Conservation (phyloP, 2,329 filamentous ascomycete species). For the Pyricularia sp. region DNA sequence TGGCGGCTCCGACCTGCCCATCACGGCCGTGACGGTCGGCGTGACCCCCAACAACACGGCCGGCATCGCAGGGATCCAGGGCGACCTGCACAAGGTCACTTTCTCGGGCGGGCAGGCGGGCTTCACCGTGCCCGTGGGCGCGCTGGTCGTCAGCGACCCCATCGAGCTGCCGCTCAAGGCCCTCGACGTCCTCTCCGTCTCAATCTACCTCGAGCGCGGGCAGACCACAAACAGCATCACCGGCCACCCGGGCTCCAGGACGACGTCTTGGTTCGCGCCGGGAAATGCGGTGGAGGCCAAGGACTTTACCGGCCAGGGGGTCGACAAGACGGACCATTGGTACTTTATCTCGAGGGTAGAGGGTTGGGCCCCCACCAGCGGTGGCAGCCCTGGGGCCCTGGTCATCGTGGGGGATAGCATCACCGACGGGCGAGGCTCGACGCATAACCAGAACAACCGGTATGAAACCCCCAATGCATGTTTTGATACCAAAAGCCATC, state of each 20-base stretch:
- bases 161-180: constrained; percentile 39
- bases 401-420: constrained; percentile 57
- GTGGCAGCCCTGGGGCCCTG: constrained; percentile 28
- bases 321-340: constrained; percentile 5
- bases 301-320: constrained; percentile 10
- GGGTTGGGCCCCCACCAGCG: constrained; percentile 12
- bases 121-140: constrained; percentile 42
- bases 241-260: constrained; percentile 51
- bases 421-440: constrained; percentile 53
- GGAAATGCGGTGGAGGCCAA: neutral
- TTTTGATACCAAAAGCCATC: constrained; percentile 8
- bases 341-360: constrained; percentile 5
- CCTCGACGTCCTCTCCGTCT: constrained; percentile 41
- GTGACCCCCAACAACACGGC: constrained; percentile 36
- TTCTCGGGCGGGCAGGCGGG: constrained; percentile 41
- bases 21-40: constrained; percentile 47
- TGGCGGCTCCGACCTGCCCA: constrained; percentile 44
- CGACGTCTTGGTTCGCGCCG: constrained; percentile 33
- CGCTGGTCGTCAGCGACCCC: constrained; percentile 49
- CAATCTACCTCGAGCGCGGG: constrained; percentile 47
- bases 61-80: constrained; percentile 38
- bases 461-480: constrained; percentile 5
- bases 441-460: constrained; percentile 44
- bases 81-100: constrained; percentile 33
- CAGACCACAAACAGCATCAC: constrained; percentile 47